Base-by-base conservation (phyloP, 805 yeast genomes). In the Starmerella khaoyaiensis region DNA sequence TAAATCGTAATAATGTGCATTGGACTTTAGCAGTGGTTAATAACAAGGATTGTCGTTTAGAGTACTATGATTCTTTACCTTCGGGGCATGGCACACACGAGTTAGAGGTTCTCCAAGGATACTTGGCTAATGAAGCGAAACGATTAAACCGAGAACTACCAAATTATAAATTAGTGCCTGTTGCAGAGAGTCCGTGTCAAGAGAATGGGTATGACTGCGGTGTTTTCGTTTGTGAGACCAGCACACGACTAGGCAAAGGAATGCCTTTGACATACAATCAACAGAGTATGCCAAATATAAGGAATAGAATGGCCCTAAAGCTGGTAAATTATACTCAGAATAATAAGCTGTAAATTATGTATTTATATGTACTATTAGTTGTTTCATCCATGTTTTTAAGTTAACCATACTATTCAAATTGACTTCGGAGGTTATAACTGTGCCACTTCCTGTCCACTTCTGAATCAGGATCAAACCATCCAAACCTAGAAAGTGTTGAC, bases 151-250 rank as follows among this genome's bases (percentile, higher is more conserved):
- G 51, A 1, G 49, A 39, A 4, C 64, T 65, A 5, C 43, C 54
- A 24, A 62, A 60, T 15, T 52, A 48, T 39, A 15, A 25, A 28
- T 27, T 33, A 9, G 37, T 31, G 10, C 49, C 50, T 26, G 31
- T 54, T 3, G 44, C 56, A 2, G 54, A 59, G n/a, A 67, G 86
- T 29, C 97, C 98, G 1, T 81, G 77, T 47, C 98, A 90, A 55
- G 63, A 67, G 20, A 90, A 90, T 53, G 96, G 96, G 0, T 81
- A 56, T 48, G 98, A 90, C 57, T 90, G 98, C 62, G 98, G 98
- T 6, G 93, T 87, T 2, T 90, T 86, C 53, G 71, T 93, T 2
- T 79, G 96, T 56, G 72, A 84, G 38, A 77, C 75, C 32, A 81
- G 80, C 1, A 69, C 73, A 33, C 75, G 68, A 31, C 49, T 82